Base-by-base conservation (phyloP, 1,139 yeast species). In the Hanseniaspora gamundiae region DNA sequence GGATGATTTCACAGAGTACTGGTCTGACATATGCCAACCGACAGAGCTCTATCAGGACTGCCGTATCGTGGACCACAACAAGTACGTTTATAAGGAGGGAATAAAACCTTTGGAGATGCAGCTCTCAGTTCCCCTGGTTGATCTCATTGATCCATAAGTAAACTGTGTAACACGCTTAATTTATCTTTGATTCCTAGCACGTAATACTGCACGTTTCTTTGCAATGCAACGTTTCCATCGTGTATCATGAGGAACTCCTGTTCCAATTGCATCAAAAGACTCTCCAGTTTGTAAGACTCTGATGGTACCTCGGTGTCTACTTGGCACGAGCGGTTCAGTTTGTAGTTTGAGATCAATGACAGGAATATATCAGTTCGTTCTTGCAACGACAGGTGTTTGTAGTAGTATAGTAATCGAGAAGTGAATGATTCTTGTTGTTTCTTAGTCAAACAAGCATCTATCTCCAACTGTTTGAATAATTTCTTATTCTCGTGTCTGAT, bases 361-460 rank as follows among this genome's bases (percentile, higher is more conserved):
- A 35, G 24, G 31, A 59, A 57, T 5, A 52, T 35, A n/a, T 43
- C 35, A 9, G 21, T 40, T 20, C 62, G 47, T 38, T 53, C 50
- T 3, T 44, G 47, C 3, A 39, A 16, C 13, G 43, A 27, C 48
- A 55, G 48, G 11, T 45, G 51, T 41, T 59, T 59, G 45, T 58
- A 57, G 42, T 52, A 58, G 28, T 52, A 57, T 21, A 59, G 42
- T 24, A 59, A 41, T 28, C 50, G 51, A 1, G 60, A 50, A 4
- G 50, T 53, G 41, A 57, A 55, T 5, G 42, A 21, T 30, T 51
- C 51, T 40, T 55, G 58, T 8, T 54, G 54, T 28, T 48, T 49
- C 41, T 52, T 55, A 9, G 42, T 26, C 13, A 47, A 36, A 4
- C 51, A 44, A 4, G 50, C 47, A 24, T 54, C 56, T 21, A 58